Conservation (phyloP, 257 asterid species). For the Jacaranda copaia region DNA sequence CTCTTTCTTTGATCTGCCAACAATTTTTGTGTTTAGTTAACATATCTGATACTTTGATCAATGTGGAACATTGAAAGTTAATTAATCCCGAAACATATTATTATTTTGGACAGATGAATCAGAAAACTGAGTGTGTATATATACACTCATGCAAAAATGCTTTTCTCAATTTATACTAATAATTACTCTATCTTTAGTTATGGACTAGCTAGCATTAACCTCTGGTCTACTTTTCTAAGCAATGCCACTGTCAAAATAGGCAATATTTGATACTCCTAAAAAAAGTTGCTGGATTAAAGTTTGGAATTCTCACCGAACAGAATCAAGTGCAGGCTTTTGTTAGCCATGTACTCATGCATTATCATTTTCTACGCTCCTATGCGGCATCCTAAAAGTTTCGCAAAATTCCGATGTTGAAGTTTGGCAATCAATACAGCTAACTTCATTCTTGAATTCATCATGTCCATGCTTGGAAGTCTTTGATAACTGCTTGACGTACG, state of each 20-base stretch:
- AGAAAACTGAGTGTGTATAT: no score
- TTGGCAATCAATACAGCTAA: neutral
- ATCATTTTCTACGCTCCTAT: no score
- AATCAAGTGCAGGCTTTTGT: constrained; percentile 57
- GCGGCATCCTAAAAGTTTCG: no score
- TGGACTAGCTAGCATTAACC: no score
- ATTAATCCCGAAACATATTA: no score
- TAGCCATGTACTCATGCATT: constrained; percentile 56
- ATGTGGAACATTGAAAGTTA: neutral
- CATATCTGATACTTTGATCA: neutral
- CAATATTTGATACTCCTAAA: no score
- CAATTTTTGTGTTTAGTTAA: neutral
- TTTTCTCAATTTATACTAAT: neutral
- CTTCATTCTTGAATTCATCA: neutral
- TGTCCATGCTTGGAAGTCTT: neutral
- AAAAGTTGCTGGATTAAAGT: neutral
- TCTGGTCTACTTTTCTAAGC: neutral
- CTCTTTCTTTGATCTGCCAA: constrained; percentile 42
- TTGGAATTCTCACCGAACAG: constrained; percentile 47
- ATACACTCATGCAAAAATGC: no score
- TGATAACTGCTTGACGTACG: neutral
- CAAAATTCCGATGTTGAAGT: no score
- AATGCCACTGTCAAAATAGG: neutral
- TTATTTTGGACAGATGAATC: no score
- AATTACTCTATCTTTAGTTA: no score